Percentiles rank a stretch among this genome's conserved stretches.
These are phyloP conservation scores for Pseudogymnoascus sp. DNA, from an alignment of 2,329 filamentous ascomycete species.

Conservation along the genomic window DNA sequence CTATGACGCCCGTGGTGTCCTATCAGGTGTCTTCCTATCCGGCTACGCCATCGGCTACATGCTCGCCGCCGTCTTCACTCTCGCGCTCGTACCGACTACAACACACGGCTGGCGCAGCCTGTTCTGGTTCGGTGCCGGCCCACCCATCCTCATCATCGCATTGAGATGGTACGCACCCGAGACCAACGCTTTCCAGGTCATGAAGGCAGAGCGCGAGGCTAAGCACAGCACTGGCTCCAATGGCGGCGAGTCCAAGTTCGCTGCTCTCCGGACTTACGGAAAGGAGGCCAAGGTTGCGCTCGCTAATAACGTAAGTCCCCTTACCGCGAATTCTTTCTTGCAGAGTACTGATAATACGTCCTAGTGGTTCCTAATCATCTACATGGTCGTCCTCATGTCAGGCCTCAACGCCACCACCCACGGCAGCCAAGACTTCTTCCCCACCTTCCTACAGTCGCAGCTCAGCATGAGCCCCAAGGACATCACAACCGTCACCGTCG, in stretches of 20 bases:
- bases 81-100: slow-evolving; percentile 64
- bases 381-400: slow-evolving; percentile 78
- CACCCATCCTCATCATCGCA: slow-evolving; percentile 67
- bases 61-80: slow-evolving; percentile 40
- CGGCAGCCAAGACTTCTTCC: slow-evolving; percentile 38
- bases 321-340: no score
- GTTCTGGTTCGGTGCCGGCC: slow-evolving; percentile 78
- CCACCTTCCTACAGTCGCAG: slow-evolving; percentile 46
- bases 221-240: slow-evolving; percentile 57
- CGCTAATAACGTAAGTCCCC: slow-evolving; percentile 34
- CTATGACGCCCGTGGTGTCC: slow-evolving; percentile 20
- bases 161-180: slow-evolving; percentile 70
- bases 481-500: slow-evolving; percentile 59
- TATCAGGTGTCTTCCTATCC: slow-evolving; percentile 23
- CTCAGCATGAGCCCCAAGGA: slow-evolving; percentile 24
- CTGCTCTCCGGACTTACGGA: slow-evolving; percentile 56
- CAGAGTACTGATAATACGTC: slow-evolving; percentile 30
- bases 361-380: slow-evolving; percentile 69
- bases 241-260: slow-evolving; percentile 52
- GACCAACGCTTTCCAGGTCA: slow-evolving; percentile 61
- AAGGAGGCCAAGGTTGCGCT: slow-evolving; percentile 67
- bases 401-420: slow-evolving; percentile 62
- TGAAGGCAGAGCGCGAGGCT: slow-evolving; percentile 51
- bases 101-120: slow-evolving; percentile 69
- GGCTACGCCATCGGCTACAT: slow-evolving; percentile 23